Base-by-base conservation (phyloP, 2,329 filamentous ascomycete genomes). In the Blastomyces parvus region DNA sequence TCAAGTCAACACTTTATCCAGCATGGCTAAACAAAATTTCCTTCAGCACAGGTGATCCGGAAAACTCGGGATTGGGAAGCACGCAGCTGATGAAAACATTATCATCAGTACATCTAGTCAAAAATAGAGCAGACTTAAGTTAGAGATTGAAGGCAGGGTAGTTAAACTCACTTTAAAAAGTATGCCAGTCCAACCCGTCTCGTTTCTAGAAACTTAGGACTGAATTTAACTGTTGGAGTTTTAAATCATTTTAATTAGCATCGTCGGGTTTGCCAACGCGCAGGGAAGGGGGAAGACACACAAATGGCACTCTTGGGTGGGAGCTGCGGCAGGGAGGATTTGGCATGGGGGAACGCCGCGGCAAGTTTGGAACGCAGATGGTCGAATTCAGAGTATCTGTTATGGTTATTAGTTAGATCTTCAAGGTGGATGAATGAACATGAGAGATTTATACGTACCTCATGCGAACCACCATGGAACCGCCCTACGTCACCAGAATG, bases 301-400 rank as follows among this genome's bases (percentile, higher is more conserved):
- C 89, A 93, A 62, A 97, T 86, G 60, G 95, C 81, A 73, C 90
- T 96, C 78, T 99, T 99, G 42, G 91, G 90, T 55, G 94, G 94
- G 64, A 99, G 80, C 44, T 85, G 82, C n/a, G 94, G 94, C 72
- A 99, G 86, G n/a, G 91, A 90, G 30, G 84, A 89, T 70, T 86
- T 86, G 27, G 92, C 92, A 69, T 88, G 84, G 4, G 94, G 93
- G 69, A 97, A 97, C 0, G 91, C 90, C 69, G 83, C 81, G 53
- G 91, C 79, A 25, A 99, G 83, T 67, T 86, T 86, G 59, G 82
- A 78, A 62, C 91, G 85, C 65, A 99, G 83, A 63, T 89, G 86
- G 74, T 95, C 91, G 72, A 97, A 97, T 74, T 97, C 93, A 0
- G 92, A 97, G 76, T 97, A 97, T 73, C 92, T 80, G 66, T 61